phyloP scores from a whole-genome alignment of 768 basidiomycete species.

The Tremella fuciformis region DNA sequence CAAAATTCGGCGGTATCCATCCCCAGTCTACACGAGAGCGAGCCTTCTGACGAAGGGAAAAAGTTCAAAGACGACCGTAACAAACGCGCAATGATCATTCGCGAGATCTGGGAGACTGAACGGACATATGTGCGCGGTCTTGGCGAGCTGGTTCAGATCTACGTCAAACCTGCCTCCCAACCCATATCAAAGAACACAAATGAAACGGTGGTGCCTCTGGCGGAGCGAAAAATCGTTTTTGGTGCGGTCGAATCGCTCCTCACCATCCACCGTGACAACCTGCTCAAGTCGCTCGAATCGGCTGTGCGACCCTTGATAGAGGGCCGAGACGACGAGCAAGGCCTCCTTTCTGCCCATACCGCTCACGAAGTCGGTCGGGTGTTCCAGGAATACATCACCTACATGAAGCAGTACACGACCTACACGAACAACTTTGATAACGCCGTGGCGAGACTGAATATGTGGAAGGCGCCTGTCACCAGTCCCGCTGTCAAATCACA shows the following conservation, averaged over 20 bases:
- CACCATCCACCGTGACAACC: constrained; percentile 87
- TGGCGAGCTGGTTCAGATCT: constrained; percentile 89
- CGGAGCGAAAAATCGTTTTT: constrained; percentile 89
- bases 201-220: constrained; percentile 78
- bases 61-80: constrained; percentile 88
- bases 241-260: constrained; percentile 83
- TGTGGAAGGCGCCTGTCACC: constrained; percentile 62
- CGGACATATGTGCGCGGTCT: constrained; percentile 91
- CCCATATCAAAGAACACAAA: constrained; percentile 68
- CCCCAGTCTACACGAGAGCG: constrained; percentile 16
- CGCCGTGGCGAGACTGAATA: constrained; percentile 78
- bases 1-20: constrained; percentile 1
- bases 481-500: constrained; percentile 11
- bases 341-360: constrained; percentile 68
- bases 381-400: constrained; percentile 90
- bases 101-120: constrained; percentile 95
- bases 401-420: constrained; percentile 97
- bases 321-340: constrained; percentile 64
- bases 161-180: constrained; percentile 77
- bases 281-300: constrained; percentile 81
- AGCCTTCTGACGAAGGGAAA: constrained; percentile 52
- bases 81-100: constrained; percentile 76
- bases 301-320: constrained; percentile 70
- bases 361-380: constrained; percentile 80
- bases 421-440: constrained; percentile 99